Conservation (phyloP, 2,329 filamentous ascomycete genomes). For the Escovopsis sp. region DNA sequence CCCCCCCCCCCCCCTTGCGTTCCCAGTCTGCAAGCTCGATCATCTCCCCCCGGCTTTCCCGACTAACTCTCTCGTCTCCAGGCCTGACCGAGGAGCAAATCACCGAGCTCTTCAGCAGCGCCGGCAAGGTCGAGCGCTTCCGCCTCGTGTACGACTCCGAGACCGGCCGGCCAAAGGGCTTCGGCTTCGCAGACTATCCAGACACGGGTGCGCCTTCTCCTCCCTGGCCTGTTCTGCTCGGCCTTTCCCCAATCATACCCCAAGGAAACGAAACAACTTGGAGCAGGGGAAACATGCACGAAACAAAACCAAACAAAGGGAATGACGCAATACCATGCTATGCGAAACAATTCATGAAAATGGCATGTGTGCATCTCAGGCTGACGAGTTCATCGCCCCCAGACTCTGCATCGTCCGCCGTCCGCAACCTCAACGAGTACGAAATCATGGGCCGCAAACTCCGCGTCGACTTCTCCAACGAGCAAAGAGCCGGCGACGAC, state of each 20-base stretch:
- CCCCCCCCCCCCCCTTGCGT: no score
- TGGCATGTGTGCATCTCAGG: no score
- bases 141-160: slow-evolving; percentile 91
- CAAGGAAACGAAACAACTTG: no score
- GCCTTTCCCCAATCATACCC: no score
- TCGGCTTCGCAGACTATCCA: slow-evolving; percentile 90
- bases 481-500: slow-evolving; percentile 60
- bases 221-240: slow-evolving; percentile 1
- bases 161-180: slow-evolving; percentile 87
- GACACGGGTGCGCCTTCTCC: slow-evolving; percentile 51
- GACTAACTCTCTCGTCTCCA: slow-evolving; percentile 23
- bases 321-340: no score
- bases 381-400: neutral
- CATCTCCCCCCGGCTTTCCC: neutral
- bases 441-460: slow-evolving; percentile 92
- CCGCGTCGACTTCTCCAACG: slow-evolving; percentile 90
- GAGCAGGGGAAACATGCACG: no score
- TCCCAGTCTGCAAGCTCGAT: neutral
- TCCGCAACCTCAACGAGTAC: slow-evolving; percentile 88
- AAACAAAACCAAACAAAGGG: no score
- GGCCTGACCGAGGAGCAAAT: slow-evolving; percentile 94
- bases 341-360: no score
- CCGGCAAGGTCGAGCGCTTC: slow-evolving; percentile 82
- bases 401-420: slow-evolving; percentile 78
- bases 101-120: slow-evolving; percentile 79